Conservation (phyloP, 169 alveolate species). For the Plasmodium fragile region DNA sequence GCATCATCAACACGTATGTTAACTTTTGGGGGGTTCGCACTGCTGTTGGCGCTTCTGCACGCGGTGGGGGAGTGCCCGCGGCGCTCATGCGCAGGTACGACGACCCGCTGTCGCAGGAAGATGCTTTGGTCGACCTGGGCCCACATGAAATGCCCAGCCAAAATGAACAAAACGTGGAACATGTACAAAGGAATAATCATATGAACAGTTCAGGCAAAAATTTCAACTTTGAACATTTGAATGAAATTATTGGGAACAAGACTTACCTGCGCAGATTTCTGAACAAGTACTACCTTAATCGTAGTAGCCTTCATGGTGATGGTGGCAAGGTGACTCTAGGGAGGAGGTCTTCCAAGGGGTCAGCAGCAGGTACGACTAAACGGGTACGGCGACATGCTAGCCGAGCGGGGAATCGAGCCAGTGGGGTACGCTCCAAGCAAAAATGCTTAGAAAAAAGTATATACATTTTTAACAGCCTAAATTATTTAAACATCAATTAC, state of each 20-base stretch:
- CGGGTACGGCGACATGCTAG: background rate
- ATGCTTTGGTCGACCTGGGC: background rate
- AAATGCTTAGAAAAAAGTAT: constrained; percentile 29
- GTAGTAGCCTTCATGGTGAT: background rate
- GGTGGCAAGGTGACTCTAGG: background rate
- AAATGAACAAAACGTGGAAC: background rate
- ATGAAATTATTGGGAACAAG: constrained; percentile 45
- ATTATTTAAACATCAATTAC: constrained; percentile 66
- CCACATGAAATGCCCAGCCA: background rate
- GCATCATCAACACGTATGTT: constrained; percentile 42
- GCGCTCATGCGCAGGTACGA: background rate
- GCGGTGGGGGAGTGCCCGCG: background rate
- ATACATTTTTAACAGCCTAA: constrained; percentile 58
- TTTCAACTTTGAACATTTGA: constrained; percentile 30
- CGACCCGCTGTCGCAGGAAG: background rate
- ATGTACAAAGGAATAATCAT: background rate
- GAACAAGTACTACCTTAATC: constrained; percentile 24
- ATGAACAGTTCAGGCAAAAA: background rate
- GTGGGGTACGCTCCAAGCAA: background rate
- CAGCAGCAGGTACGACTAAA: background rate
- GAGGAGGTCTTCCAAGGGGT: background rate
- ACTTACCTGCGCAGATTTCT: constrained; percentile 1
- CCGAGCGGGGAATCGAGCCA: background rate
- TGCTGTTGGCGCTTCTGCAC: background rate
- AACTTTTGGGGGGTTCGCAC: constrained; percentile 15